phyloP scores from a whole-genome alignment of 129 eudicot species.

The Flaveria linearis region DNA sequence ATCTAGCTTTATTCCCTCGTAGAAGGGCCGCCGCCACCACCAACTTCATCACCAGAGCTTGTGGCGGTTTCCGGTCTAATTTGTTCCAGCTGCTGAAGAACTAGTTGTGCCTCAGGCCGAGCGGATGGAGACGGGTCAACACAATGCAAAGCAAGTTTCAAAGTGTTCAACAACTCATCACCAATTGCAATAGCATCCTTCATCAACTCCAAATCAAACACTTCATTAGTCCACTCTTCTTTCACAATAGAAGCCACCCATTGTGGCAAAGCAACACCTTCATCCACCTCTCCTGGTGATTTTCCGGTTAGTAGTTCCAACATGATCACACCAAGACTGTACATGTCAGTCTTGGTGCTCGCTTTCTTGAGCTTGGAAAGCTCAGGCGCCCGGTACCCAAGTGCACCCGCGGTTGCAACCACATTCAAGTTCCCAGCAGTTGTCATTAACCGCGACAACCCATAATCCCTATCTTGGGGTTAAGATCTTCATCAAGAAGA shows the following conservation, averaged over 20 bases:
- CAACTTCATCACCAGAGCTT: slow-evolving; percentile 53
- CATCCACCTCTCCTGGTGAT: slow-evolving; percentile 76
- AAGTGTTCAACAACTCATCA: slow-evolving; percentile 75
- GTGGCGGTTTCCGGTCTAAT: slow-evolving; percentile 62
- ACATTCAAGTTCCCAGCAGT: slow-evolving; percentile 68
- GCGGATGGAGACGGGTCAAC: slow-evolving; percentile 86
- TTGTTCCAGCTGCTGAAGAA: slow-evolving; percentile 76
- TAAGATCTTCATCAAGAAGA: slow-evolving; percentile 61
- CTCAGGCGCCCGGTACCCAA: slow-evolving; percentile 89
- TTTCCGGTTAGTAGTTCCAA: slow-evolving; percentile 82
- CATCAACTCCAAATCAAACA: slow-evolving; percentile 81
- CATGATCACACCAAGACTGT: slow-evolving; percentile 84
- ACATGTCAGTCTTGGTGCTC: slow-evolving; percentile 75
- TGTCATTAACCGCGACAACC: slow-evolving; percentile 80
- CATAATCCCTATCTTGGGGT: slow-evolving; percentile 70
- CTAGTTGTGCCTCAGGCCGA: slow-evolving; percentile 69
- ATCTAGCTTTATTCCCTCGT: slow-evolving; percentile 35
- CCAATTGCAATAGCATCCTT: slow-evolving; percentile 81
- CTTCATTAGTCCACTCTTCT: slow-evolving; percentile 96
- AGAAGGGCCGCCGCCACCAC: slow-evolving; percentile 34
- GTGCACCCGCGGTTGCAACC: slow-evolving; percentile 78
- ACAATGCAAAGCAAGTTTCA: slow-evolving; percentile 87
- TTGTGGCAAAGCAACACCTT: slow-evolving; percentile 71
- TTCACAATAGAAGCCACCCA: slow-evolving; percentile 93
- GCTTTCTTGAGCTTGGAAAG: slow-evolving; percentile 90